Conservation (phyloP, 1,284 basidiomycete species). For the Meira miltonrushii region DNA sequence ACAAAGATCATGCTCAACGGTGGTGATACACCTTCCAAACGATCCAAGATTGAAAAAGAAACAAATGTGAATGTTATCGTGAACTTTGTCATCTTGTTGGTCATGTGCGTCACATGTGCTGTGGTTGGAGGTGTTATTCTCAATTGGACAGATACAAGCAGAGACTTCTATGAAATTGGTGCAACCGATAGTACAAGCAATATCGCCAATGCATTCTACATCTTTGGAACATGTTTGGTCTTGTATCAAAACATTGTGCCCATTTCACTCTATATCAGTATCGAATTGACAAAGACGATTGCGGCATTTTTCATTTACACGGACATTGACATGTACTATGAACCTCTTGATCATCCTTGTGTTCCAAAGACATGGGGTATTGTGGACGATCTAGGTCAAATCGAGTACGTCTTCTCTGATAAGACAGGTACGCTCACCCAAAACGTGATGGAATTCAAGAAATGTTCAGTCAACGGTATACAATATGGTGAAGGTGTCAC, state of each 20-base stretch:
- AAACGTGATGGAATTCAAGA: conserved; percentile 95
- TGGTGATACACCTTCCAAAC: conserved; percentile 72
- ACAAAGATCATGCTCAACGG: conserved; percentile 98
- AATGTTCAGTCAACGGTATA: conserved; percentile 79
- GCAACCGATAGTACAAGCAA: conserved; percentile 49
- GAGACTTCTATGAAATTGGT: conserved; percentile 60
- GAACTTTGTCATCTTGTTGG: conserved; percentile 76
- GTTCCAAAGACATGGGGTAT: conserved; percentile 98
- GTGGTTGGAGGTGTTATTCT: conserved; percentile 72
- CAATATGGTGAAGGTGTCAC: conserved; percentile 88
- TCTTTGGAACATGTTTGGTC: conserved; percentile 70
- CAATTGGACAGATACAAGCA: conserved; percentile 63
- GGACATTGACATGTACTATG: conserved; percentile 95
- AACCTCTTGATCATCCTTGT: conserved; percentile 72
- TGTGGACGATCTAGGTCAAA: conserved; percentile 93
- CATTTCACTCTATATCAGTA: conserved; percentile 92
- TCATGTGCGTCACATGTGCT: conserved; percentile 70
- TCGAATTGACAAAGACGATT: conserved; percentile 91
- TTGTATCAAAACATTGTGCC: conserved; percentile 98
- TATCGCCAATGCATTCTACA: conserved; percentile 76
- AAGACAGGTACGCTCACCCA: conserved; percentile 60
- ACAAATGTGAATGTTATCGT: conserved; percentile 98
- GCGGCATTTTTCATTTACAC: conserved; percentile 94
- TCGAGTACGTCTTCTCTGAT: conserved; percentile 96
- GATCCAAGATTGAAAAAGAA: conserved; percentile 92